Percentiles rank a stretch among this genome's conserved stretches.
These are phyloP conservation scores for Suhomyces bribrorum DNA, from an alignment of 1,139 yeast genomes.

Conservation along the genomic window DNA sequence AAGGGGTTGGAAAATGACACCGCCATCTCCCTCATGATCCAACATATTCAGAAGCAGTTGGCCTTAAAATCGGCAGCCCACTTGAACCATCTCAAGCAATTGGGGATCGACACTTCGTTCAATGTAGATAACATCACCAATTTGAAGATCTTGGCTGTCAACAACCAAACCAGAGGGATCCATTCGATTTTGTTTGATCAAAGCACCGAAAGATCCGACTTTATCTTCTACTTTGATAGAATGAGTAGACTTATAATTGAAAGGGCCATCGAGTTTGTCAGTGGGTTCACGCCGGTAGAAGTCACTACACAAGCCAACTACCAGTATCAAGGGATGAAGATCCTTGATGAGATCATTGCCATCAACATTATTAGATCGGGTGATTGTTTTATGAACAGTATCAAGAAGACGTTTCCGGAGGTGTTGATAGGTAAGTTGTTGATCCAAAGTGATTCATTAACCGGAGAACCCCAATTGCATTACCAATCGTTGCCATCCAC, in stretches of 20 bases:
- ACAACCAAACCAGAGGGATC: conserved; percentile 72
- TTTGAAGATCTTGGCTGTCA: conserved; percentile 47
- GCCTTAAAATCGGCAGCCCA: conserved; percentile 65
- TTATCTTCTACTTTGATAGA: conserved; percentile 83
- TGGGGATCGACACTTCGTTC: conserved; percentile 47
- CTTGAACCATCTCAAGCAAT: conserved; percentile 53
- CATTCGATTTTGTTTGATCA: conserved; percentile 66
- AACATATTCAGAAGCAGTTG: conserved; percentile 76
- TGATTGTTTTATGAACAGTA: conserved; percentile 81
- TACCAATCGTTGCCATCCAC: conserved; percentile 63
- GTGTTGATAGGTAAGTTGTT: conserved; percentile 78
- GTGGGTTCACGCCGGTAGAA: conserved; percentile 25
- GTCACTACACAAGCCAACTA: conserved; percentile 31
- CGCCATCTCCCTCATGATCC: conserved; percentile 77
- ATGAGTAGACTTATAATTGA: conserved; percentile 70
- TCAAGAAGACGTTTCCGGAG: conserved; percentile 75
- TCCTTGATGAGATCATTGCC: conserved; percentile 58
- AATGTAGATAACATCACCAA: conserved; percentile 31
- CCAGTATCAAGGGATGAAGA: conserved; percentile 40
- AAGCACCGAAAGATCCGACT: conserved; percentile 65
- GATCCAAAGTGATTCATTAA: conserved; percentile 81
- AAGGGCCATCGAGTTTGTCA: conserved; percentile 56
- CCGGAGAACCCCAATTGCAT: conserved; percentile 94
- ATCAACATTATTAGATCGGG: conserved; percentile 88
- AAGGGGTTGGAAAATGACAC: conserved; percentile 80